These are phyloP conservation scores for Chaetomiaceae sp. DNA, from an alignment of 2,329 filamentous ascomycete genomes.

Conservation along the genomic window DNA sequence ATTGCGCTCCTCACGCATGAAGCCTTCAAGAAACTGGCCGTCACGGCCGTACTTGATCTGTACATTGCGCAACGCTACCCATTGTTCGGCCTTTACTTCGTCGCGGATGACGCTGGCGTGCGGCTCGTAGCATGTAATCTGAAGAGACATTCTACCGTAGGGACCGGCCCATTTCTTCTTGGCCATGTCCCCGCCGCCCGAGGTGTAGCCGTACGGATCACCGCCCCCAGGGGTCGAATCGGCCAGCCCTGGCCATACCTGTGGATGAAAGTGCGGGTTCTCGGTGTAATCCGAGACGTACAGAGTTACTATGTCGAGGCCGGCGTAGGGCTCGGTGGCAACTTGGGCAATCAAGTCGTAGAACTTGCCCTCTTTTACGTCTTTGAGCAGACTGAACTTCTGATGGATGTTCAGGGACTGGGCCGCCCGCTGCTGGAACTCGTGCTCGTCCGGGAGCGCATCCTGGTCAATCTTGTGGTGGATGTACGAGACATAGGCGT, in stretches of 20 bases:
- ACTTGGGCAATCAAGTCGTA: slow-evolving; percentile 70
- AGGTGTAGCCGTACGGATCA: slow-evolving; percentile 48
- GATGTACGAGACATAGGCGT: slow-evolving; percentile 45
- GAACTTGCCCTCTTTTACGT: slow-evolving; percentile 54
- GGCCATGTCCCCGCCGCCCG: neutral
- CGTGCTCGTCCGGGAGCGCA: slow-evolving; percentile 38
- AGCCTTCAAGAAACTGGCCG: slow-evolving; percentile 62
- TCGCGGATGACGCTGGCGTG: slow-evolving; percentile 58
- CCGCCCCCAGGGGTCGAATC: slow-evolving; percentile 30
- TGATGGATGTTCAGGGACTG: slow-evolving; percentile 43
- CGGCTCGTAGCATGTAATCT: slow-evolving; percentile 65
- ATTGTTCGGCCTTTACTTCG: slow-evolving; percentile 54
- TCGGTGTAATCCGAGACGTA: slow-evolving; percentile 82
- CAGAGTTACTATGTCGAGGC: slow-evolving; percentile 50
- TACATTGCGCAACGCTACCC: slow-evolving; percentile 67
- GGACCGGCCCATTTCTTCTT: slow-evolving; percentile 63
- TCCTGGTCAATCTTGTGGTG: slow-evolving; percentile 43
- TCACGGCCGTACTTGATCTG: slow-evolving; percentile 58
- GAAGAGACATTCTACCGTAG: slow-evolving; percentile 65
- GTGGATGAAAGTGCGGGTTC: slow-evolving; percentile 60
- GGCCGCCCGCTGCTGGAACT: slow-evolving; percentile 39
- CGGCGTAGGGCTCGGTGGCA: slow-evolving; percentile 46
- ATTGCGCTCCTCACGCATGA: slow-evolving; percentile 57
- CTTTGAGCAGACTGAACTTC: slow-evolving; percentile 63
- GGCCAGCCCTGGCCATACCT: slow-evolving; percentile 31